Evolutionary conservation across 305 asterid genomes (phyloP).

Genomic region (Fraxinus velutina): DNA sequence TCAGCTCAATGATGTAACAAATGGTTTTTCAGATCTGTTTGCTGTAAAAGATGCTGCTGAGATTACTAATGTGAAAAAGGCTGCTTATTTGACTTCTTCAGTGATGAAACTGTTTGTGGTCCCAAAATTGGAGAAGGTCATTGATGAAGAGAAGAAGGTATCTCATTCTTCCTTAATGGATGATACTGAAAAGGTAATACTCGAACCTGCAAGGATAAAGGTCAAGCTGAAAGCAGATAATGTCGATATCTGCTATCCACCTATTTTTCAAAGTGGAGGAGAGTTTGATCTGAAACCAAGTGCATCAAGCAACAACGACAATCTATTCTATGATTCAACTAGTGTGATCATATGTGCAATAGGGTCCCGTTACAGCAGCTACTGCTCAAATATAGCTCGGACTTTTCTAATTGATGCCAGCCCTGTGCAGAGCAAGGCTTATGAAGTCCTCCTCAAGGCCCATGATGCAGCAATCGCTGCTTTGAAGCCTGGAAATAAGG

Average conservation of each 20-base stretch:
- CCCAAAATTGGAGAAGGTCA: slow-evolving; percentile 62
- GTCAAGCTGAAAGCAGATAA: slow-evolving; percentile 74
- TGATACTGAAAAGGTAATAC: slow-evolving; percentile 66
- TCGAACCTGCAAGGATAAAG: slow-evolving; percentile 52
- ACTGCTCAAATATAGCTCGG: slow-evolving; percentile 77
- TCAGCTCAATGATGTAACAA: slow-evolving; percentile 50
- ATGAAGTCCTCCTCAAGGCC: slow-evolving; percentile 67
- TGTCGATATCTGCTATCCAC: slow-evolving; percentile 78
- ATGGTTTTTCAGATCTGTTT: slow-evolving; percentile 62
- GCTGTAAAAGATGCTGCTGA: slow-evolving; percentile 60
- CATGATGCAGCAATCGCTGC: slow-evolving; percentile 71
- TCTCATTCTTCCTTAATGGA: slow-evolving; percentile 61
- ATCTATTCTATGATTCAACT: slow-evolving; percentile 54
- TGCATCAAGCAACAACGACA: slow-evolving; percentile 63
- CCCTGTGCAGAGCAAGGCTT: slow-evolving; percentile 54
- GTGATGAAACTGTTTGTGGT: slow-evolving; percentile 70
- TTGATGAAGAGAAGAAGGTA: slow-evolving; percentile 70
- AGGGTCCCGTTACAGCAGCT: slow-evolving; percentile 69
- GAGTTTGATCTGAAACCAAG: slow-evolving; percentile 66
- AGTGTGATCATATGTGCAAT: slow-evolving; percentile 69
- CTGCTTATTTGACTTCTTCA: slow-evolving; percentile 68
- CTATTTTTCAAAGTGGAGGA: slow-evolving; percentile 82
- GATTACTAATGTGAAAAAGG: slow-evolving; percentile 53
- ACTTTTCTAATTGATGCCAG: slow-evolving; percentile 63
- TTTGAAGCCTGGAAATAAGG: slow-evolving; percentile 56